phyloP scores from a whole-genome alignment of 2,329 filamentous ascomycete genomes.

The Nemania abortiva region DNA sequence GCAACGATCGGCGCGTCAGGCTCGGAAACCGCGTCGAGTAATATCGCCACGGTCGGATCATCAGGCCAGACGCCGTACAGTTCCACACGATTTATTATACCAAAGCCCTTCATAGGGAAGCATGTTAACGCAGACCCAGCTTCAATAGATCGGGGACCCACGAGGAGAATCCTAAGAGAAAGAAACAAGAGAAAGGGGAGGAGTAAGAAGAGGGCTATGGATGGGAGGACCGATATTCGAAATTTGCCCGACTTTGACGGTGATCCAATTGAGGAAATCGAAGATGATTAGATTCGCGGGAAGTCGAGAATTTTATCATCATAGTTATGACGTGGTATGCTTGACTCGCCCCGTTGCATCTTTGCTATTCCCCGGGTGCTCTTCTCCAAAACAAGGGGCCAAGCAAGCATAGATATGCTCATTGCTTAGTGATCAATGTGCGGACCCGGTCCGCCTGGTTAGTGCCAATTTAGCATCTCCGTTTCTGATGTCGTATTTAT shows the following conservation, averaged over 20 bases:
- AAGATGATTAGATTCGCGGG: constrained; percentile 23
- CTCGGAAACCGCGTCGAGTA: constrained; percentile 38
- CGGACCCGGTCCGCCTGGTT: constrained; percentile 23
- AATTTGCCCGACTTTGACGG: constrained; percentile 48
- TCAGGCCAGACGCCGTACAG: constrained; percentile 23
- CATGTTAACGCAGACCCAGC: constrained; percentile 21
- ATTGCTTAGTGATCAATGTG: constrained; percentile 26
- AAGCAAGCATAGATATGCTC: neutral
- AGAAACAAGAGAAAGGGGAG: constrained; percentile 15
- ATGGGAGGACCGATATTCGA: constrained; percentile 50
- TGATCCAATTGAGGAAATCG: constrained; percentile 50
- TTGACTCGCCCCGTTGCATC: neutral
- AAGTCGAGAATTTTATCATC: neutral
- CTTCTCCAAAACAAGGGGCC: constrained; percentile 17
- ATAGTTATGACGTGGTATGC: constrained; percentile 1
- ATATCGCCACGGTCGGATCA: constrained; percentile 41
- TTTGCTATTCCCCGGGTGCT: constrained; percentile 4
- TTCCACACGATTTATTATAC: constrained; percentile 42
- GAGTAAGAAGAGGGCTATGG: constrained; percentile 39
- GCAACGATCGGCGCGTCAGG: constrained; percentile 40
- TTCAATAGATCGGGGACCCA: neutral
- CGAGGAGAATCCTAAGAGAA: neutral
- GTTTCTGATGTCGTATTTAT: constrained; percentile 12
- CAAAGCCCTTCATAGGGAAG: constrained; percentile 49
- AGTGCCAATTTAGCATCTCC: constrained; percentile 25